Evolutionary conservation across 805 yeast species (phyloP).

Genomic region (Clavispora vitiphila): DNA sequence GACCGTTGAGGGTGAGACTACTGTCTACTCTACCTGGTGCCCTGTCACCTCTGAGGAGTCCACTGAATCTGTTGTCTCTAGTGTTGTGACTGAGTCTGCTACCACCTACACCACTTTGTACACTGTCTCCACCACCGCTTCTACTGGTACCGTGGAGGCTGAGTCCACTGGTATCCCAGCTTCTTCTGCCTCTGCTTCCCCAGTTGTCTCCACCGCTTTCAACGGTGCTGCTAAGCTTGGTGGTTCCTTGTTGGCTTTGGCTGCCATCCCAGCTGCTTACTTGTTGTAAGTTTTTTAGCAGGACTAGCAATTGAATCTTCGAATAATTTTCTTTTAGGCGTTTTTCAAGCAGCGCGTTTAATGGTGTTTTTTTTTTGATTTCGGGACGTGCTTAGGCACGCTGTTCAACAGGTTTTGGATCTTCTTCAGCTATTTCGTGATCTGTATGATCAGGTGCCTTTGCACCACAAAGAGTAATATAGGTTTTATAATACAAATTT

Average conservation of each 20-base stretch:
- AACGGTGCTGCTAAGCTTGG: slow-evolving; percentile 16
- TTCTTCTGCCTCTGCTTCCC: slow-evolving; percentile 9
- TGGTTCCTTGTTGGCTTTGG: slow-evolving; percentile 24
- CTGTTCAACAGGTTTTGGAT: neutral
- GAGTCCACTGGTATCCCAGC: slow-evolving; percentile 8
- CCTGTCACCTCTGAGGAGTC: slow-evolving; percentile 28
- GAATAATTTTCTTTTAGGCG: neutral
- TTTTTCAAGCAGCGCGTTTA: too few relatives aligned
- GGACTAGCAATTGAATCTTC: neutral
- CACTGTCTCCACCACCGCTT: neutral
- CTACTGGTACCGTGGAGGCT: slow-evolving; percentile 3
- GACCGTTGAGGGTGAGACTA: slow-evolving; percentile 19
- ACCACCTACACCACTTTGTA: slow-evolving; percentile 1
- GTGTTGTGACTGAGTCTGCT: slow-evolving; percentile 1
- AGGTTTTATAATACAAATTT: neutral
- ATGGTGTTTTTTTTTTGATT: neutral
- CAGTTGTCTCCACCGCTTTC: slow-evolving; percentile 11
- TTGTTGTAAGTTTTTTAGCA: slow-evolving; percentile 21
- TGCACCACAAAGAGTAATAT: neutral
- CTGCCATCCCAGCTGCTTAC: slow-evolving; percentile 32
- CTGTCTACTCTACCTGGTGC: slow-evolving; percentile 30
- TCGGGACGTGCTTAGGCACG: neutral
- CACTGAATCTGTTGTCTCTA: slow-evolving; percentile 15
- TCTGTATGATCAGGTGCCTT: neutral
- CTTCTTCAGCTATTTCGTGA: neutral